A percentile compares a stretch with the other conserved stretches of the same genome.
Evolutionary conservation across 1,284 basidiomycete species (phyloP).

Genomic region (Pseudozyma sp.): DNA sequence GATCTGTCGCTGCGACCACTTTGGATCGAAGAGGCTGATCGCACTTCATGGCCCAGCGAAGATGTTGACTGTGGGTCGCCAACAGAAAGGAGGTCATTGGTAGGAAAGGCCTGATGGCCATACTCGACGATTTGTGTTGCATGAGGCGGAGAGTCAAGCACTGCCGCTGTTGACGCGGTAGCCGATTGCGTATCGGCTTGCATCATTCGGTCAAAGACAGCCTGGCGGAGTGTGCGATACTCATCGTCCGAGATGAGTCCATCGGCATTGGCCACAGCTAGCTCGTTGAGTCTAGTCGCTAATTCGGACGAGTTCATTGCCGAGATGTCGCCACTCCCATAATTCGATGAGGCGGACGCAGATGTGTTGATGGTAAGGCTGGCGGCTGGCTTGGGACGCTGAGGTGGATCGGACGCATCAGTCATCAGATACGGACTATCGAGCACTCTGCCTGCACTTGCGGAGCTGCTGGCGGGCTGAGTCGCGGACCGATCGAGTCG

Average conservation of each 20-base stretch:
- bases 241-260: constrained; percentile 59
- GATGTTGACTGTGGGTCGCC: constrained; percentile 11
- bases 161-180: constrained; percentile 23
- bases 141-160: background rate
- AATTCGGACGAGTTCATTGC: constrained; percentile 41
- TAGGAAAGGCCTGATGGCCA: background rate
- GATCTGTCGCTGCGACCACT: constrained; percentile 24
- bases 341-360: too few relatives aligned
- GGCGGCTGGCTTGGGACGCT: too few relatives aligned
- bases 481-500: too few relatives aligned
- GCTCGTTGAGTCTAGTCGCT: constrained; percentile 55
- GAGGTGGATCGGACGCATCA: background rate
- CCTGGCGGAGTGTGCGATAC: constrained; percentile 54
- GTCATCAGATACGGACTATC: too few relatives aligned
- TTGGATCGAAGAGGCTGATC: constrained; percentile 16
- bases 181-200: constrained; percentile 26
- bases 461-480: background rate
- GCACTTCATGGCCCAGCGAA: constrained; percentile 15
- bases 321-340: constrained; percentile 11
- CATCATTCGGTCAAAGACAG: constrained; percentile 55
- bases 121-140: background rate
- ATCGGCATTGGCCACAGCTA: constrained; percentile 60
- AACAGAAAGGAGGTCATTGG: constrained; percentile 3
- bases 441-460: background rate
- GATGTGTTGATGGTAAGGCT: background rate